A percentile compares a stretch with the other conserved stretches of the same genome.
Evolutionary conservation across 768 basidiomycete species (phyloP).

Genomic region (Boletus reticulatus): DNA sequence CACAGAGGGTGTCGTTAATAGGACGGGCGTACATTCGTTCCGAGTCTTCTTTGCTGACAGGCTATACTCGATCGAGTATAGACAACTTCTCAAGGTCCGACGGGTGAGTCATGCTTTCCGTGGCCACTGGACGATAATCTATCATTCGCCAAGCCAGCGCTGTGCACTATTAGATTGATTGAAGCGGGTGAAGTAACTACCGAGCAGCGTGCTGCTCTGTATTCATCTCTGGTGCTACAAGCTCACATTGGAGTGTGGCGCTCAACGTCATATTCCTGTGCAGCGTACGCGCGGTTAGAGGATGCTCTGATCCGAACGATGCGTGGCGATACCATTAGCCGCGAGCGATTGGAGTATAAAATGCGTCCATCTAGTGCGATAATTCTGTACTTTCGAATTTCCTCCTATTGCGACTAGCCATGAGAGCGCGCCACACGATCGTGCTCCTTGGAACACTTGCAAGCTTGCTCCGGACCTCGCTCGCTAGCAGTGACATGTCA

Average conservation of each 20-base stretch:
- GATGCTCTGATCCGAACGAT: neutral
- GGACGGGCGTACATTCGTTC: neutral
- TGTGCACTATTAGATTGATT: neutral
- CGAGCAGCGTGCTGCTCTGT: neutral
- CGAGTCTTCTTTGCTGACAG: too few relatives aligned
- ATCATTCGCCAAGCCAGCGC: neutral
- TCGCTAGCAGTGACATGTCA: neutral
- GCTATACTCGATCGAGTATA: neutral
- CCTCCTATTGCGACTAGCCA: neutral
- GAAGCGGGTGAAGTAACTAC: neutral
- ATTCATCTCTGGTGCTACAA: too few relatives aligned
- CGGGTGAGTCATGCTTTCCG: neutral
- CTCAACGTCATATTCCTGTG: too few relatives aligned
- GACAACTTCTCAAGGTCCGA: neutral
- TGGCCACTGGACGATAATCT: neutral
- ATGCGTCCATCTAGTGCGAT: neutral
- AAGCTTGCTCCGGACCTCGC: neutral
- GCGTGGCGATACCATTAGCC: neutral
- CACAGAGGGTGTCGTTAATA: neutral
- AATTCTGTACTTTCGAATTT: neutral
- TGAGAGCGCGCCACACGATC: neutral
- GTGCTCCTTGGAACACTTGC: neutral
- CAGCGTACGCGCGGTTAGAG: too few relatives aligned
- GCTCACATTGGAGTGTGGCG: too few relatives aligned
- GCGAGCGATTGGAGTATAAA: neutral